These are phyloP conservation scores for Boletellus dicymbophilus DNA, from an alignment of 1,284 basidiomycete genomes.

Conservation along the genomic window DNA sequence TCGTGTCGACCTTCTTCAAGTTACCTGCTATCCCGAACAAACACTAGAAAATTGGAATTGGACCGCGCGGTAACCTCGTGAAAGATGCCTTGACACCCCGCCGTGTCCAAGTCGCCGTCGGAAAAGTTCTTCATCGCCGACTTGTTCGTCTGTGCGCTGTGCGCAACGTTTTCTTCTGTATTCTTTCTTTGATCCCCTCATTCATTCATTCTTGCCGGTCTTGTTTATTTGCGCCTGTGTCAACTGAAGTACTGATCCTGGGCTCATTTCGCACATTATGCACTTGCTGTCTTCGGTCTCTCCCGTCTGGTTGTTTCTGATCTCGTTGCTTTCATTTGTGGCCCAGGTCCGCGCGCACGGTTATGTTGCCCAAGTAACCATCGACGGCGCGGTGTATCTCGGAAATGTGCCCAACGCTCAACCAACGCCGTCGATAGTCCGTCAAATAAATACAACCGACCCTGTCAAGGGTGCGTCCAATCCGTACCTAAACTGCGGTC, in stretches of 20 bases:
- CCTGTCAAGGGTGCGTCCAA: conserved; percentile 69
- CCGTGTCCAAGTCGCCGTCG: no score
- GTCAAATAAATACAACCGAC: conserved; percentile 52
- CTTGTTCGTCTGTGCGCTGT: no score
- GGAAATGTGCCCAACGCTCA: conserved; percentile 53
- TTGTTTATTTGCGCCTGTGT: not conserved
- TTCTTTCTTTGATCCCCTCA: no score
- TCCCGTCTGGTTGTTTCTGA: conserved; percentile 22
- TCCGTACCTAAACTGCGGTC: conserved; percentile 62
- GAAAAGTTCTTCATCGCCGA: no score
- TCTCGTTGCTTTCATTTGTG: conserved; percentile 18
- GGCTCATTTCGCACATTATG: conserved; percentile 5
- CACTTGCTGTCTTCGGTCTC: not conserved
- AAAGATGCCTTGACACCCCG: no score
- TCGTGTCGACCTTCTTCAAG: no score
- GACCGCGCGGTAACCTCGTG: no score
- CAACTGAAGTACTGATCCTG: not conserved
- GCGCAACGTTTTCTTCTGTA: no score
- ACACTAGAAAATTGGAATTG: no score
- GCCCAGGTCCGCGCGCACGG: conserved; percentile 58
- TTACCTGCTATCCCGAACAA: no score
- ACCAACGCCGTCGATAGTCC: conserved; percentile 53
- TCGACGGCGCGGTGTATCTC: conserved; percentile 54
- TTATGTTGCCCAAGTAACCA: conserved; percentile 49
- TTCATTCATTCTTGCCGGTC: not conserved